Percentiles rank a stretch among this genome's conserved stretches.
phyloP scores from a whole-genome alignment of 1,139 yeast species.

The Yamadazyma sp. region DNA sequence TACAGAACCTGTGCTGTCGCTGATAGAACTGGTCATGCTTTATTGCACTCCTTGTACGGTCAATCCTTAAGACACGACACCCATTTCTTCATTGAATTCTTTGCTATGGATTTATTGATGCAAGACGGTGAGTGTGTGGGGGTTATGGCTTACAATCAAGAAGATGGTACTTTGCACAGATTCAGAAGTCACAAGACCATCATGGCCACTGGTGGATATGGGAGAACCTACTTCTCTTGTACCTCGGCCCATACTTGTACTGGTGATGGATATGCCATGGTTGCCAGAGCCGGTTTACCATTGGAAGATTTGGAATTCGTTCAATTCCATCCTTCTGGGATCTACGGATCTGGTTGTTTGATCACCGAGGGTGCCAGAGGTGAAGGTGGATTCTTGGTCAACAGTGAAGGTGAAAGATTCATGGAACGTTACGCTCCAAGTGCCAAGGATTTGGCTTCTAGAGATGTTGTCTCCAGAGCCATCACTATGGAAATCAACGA shows the following conservation, averaged over 20 bases:
- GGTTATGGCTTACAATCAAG: constrained; percentile 96
- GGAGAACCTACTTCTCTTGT: constrained; percentile 97
- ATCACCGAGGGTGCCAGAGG: constrained; percentile 99
- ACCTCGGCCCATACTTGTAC: constrained; percentile 99
- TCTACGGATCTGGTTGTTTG: constrained; percentile 97
- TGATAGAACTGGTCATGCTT: constrained; percentile 98
- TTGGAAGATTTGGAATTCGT: constrained; percentile 96
- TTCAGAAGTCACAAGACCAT: constrained; percentile 96
- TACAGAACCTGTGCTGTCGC: constrained; percentile 99
- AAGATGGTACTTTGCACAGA: constrained; percentile 97
- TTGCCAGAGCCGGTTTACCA: constrained; percentile 96
- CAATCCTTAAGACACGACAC: constrained; percentile 96
- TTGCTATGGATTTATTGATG: constrained; percentile 92
- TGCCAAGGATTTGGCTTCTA: constrained; percentile 96
- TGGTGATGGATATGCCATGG: constrained; percentile 99
- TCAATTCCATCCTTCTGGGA: constrained; percentile 99
- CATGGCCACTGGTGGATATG: constrained; percentile 98
- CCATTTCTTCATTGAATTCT: constrained; percentile 96
- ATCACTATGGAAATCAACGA: constrained; percentile 98
- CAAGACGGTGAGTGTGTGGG: constrained; percentile 97
- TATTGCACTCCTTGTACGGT: constrained; percentile 93
- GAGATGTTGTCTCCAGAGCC: constrained; percentile 98
- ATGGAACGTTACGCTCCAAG: constrained; percentile 99
- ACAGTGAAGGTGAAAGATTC: constrained; percentile 98
- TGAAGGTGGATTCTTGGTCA: constrained; percentile 97